Evolutionary conservation across 805 yeast species (phyloP).

Genomic region (Candida germanica): DNA sequence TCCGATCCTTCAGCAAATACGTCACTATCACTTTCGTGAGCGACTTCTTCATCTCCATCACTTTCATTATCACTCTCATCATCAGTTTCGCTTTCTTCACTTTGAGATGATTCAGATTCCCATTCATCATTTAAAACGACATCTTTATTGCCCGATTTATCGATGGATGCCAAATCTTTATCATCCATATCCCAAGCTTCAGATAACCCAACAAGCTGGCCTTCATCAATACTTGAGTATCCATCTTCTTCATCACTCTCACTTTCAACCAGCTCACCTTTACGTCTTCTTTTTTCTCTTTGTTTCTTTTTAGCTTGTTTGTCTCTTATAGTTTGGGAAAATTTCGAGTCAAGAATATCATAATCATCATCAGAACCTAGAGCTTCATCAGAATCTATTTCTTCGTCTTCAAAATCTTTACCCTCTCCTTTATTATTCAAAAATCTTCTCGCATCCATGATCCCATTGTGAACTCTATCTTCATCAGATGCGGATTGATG

Average conservation of each 20-base stretch:
- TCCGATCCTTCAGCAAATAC: constrained; percentile 28
- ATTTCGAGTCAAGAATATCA: constrained; percentile 59
- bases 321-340: constrained; percentile 68
- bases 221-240: constrained; percentile 74
- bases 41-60: constrained; percentile 16
- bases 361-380: constrained; percentile 77
- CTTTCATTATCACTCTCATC: constrained; percentile 17
- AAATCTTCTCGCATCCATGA: constrained; percentile 40
- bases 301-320: constrained; percentile 36
- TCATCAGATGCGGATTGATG: constrained; percentile 18
- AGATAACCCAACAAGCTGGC: constrained; percentile 71
- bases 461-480: constrained; percentile 33
- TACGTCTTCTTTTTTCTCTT: constrained; percentile 23
- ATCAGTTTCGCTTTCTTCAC: constrained; percentile 17
- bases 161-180: constrained; percentile 32
- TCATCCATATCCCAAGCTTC: constrained; percentile 88
- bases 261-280: constrained; percentile 31
- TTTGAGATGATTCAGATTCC: constrained; percentile 23
- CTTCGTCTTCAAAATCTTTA: constrained; percentile 53
- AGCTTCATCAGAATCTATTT: constrained; percentile 84
- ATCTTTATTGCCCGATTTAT: constrained; percentile 11
- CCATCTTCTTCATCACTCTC: constrained; percentile 48
- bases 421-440: constrained; percentile 21
- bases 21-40: constrained; percentile 10
- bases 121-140: constrained; percentile 29